Evolutionary conservation across 768 basidiomycete genomes (phyloP).

Genomic region (Leccinum truebloodii): DNA sequence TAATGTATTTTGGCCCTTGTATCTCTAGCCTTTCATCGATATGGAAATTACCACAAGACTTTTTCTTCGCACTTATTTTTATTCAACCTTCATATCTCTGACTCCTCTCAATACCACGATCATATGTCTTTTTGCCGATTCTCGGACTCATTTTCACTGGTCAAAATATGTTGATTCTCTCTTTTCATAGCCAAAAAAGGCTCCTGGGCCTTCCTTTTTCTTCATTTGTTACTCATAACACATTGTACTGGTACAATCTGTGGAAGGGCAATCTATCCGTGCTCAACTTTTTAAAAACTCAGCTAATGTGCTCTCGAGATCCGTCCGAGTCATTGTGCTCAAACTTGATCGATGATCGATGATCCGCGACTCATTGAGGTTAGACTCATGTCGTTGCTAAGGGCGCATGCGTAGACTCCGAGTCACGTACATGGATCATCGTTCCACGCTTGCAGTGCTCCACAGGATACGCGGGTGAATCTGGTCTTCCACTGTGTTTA

Average conservation of each 20-base stretch:
- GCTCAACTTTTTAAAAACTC: not conserved
- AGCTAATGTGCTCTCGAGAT: not conserved
- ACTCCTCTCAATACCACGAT: not conserved
- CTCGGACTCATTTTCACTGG: not conserved
- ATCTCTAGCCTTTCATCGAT: constrained; percentile 17
- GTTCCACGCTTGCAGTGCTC: no score
- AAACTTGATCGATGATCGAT: not conserved
- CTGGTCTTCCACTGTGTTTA: no score
- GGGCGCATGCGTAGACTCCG: no score
- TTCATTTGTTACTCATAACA: not conserved
- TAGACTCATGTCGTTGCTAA: not conserved
- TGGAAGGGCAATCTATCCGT: constrained; percentile 1
- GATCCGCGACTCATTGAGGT: not conserved
- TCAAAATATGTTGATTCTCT: not conserved
- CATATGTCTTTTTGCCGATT: not conserved
- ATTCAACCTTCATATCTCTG: not conserved
- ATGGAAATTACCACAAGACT: not conserved
- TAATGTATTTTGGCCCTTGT: constrained; percentile 10
- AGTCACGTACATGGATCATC: no score
- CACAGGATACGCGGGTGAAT: no score
- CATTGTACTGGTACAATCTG: constrained; percentile 3
- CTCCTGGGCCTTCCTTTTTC: not conserved
- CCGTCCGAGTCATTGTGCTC: not conserved
- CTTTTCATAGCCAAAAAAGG: not conserved
- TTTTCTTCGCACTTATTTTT: not conserved